Percentiles rank a stretch among this genome's conserved stretches.
Evolutionary conservation across 116 monocot genomes (phyloP).

Genomic region (Iris pallida): DNA sequence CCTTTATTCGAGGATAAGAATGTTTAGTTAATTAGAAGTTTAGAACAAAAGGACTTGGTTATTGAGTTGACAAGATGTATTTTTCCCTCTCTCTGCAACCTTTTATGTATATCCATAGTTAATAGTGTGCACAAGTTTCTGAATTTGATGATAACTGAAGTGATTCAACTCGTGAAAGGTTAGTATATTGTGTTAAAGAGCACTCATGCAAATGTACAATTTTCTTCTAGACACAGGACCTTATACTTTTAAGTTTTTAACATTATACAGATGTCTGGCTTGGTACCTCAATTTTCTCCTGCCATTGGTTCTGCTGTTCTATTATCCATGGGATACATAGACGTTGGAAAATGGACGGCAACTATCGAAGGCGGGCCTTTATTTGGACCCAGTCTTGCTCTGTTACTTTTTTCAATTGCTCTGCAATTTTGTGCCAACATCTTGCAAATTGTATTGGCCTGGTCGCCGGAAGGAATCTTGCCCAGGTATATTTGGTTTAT

Average conservation of each 20-base stretch:
- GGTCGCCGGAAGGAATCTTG: conserved; percentile 21
- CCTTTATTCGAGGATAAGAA: too few species aligned
- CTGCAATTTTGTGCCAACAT: conserved; percentile 12
- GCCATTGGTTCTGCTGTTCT: background rate
- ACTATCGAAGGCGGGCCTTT: conserved; percentile 2
- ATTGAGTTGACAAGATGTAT: too few species aligned
- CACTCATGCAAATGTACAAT: background rate
- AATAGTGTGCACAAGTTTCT: background rate
- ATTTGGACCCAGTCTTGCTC: conserved; percentile 2
- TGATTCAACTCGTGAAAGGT: background rate
- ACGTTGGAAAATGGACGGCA: conserved; percentile 19
- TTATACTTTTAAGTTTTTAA: background rate
- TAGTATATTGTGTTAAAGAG: background rate
- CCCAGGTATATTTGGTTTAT: conserved; percentile 12
- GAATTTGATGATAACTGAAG: background rate
- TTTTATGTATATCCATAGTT: too few species aligned
- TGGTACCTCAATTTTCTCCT: background rate
- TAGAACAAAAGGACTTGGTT: too few species aligned
- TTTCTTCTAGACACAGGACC: background rate
- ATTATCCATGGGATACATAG: conserved; percentile 15
- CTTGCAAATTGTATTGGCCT: conserved; percentile 14
- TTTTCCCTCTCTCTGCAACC: too few species aligned
- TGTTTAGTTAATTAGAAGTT: too few species aligned
- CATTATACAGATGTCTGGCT: conserved; percentile 7
- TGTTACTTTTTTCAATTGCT: conserved; percentile 8